phyloP scores from a whole-genome alignment of 257 asterid genomes.

The Voacanga thouarsii region DNA sequence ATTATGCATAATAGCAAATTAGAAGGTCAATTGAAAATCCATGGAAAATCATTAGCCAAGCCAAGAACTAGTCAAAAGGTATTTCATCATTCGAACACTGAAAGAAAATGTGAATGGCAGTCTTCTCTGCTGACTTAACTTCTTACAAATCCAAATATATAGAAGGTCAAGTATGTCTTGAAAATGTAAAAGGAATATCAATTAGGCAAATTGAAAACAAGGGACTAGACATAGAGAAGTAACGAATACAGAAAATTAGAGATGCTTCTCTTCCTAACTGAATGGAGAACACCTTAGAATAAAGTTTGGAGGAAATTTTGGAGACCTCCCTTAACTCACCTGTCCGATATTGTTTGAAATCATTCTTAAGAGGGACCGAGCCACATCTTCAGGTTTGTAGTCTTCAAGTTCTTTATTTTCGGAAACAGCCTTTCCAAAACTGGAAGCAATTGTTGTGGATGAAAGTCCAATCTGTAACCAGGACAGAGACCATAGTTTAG shows the following conservation, averaged over 20 bases:
- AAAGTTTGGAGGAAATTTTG: neutral
- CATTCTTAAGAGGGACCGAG: constrained; percentile 88
- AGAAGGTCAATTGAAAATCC: neutral
- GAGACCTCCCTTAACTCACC: constrained; percentile 38
- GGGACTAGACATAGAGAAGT: neutral
- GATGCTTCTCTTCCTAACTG: neutral
- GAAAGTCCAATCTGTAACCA: constrained; percentile 70
- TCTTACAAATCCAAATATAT: neutral
- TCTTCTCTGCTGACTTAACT: neutral
- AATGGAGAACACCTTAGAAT: neutral
- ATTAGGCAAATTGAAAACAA: neutral
- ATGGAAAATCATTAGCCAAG: neutral
- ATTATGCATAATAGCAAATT: neutral
- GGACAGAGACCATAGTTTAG: neutral
- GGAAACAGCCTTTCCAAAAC: constrained; percentile 84
- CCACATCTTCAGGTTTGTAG: constrained; percentile 72
- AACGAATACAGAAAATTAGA: neutral
- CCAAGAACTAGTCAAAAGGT: neutral
- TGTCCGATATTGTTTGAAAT: constrained; percentile 91
- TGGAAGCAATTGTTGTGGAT: constrained; percentile 85
- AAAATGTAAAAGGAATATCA: neutral
- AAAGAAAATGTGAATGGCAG: neutral
- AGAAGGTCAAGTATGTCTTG: neutral
- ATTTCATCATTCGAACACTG: neutral
- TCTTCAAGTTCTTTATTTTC: constrained; percentile 68